Evolutionary conservation across 306 rosid genomes (phyloP).

Genomic region (barrel medic (Medicago truncatula)): MtrunA17r5.0-ANR NC_053044.1:37914501-37915000

Average conservation of each 20-base stretch:
- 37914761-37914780: neutral
- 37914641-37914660: constrained; percentile 16
- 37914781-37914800: neutral
- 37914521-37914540: constrained; percentile 18
- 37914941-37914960: constrained; percentile 10
- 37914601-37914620: constrained; percentile 36
- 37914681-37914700: constrained; percentile 25
- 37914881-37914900: too few relatives aligned
- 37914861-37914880: neutral
- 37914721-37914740: too few relatives aligned
- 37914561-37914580: neutral
- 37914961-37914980: constrained; percentile 7
- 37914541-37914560: constrained; percentile 13
- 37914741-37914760: constrained; percentile 32
- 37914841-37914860: neutral
- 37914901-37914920: too few relatives aligned
- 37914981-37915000: neutral
- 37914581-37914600: constrained; percentile 22
- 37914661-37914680: constrained; percentile 27
- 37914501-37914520: constrained; percentile 12
- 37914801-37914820: constrained; percentile 24
- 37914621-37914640: constrained; percentile 23
- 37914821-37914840: constrained; percentile 4
- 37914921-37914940: too few relatives aligned
- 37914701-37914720: constrained; percentile 28